Evolutionary conservation across 2,329 filamentous ascomycete species (phyloP), one percentile per base, ranked within the genome.

Genomic region (Fusarium sp.): DNA sequence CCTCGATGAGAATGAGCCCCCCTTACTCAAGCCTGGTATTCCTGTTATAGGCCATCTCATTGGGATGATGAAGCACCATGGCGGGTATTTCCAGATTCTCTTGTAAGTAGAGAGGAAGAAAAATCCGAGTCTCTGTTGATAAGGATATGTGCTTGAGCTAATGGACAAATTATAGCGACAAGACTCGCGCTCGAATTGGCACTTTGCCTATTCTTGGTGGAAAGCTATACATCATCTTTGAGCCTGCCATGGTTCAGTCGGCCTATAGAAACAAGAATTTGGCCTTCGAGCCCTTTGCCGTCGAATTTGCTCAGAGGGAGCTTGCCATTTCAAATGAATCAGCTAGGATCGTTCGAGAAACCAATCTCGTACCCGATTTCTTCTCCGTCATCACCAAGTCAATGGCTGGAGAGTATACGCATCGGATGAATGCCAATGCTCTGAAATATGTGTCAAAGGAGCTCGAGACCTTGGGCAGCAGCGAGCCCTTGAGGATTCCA

Each of bases 141-240:
- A 16, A 9, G n/a, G 12, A 27, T 27, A 16, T 14, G 27, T 11
- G 7, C 14, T 7, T 16, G 2, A 14, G 4, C 59, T 72, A 24
- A 72, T n/a, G n/a, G 12, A 5, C 17, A 1, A 22, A 14, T 17
- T 20, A 7, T 10, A 73, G 71, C 9, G 67, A 73, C 10, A 60
- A n/a, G 9, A 49, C 42, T 6, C 51, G 75, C 55, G 79, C 78
- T 33, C 68, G 77, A 12, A 84, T 87, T 69, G 85, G 83, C 64
- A 86, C 86, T 1, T 72, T 88, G 3, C 84, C 83, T 3, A 84
- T 87, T 72, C 76, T 86, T 24, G 81, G 78, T 46, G 76, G 80
- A 27, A 84, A 84, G 44, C 80, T 85, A 16, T 89, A 88, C 68
- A 77, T 87, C 35, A 81, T 87, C 29, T 84, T 80, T 49, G 81